phyloP scores from a whole-genome alignment of 345 rosid genomes.

The Bruguiera sexangula region DNA sequence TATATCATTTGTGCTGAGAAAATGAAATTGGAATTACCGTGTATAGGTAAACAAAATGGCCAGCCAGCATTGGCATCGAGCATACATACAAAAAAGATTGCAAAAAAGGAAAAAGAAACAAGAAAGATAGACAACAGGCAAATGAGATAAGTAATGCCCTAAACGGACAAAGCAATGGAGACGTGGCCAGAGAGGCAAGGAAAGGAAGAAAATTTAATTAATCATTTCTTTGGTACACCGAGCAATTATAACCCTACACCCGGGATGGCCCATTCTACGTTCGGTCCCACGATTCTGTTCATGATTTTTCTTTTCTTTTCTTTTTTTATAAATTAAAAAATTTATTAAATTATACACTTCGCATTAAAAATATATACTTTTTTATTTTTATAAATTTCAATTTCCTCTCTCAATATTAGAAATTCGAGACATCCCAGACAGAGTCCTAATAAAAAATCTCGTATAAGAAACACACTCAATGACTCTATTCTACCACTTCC shows the following conservation, averaged over 20 bases:
- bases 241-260: not conserved
- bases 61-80: too few species aligned
- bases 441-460: too few species aligned
- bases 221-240: not conserved
- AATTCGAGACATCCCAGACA: too few species aligned
- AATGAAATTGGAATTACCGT: not conserved
- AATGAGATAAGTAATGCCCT: not conserved
- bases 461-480: too few species aligned
- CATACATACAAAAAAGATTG: too few species aligned
- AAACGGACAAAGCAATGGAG: not conserved
- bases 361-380: too few species aligned
- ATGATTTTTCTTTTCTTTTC: not conserved
- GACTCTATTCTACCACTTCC: too few species aligned
- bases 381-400: too few species aligned
- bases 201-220: not conserved
- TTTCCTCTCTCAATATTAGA: too few species aligned
- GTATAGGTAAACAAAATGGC: not conserved
- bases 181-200: not conserved
- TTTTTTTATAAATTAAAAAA: not conserved
- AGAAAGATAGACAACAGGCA: too few species aligned
- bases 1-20: not conserved
- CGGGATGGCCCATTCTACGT: not conserved
- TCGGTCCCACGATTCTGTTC: not conserved
- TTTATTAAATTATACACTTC: too few species aligned
- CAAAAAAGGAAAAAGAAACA: too few species aligned